Percentiles rank a stretch among this genome's conserved stretches.
These are phyloP conservation scores for Fraxinus quadrangulata DNA, from an alignment of 257 asterid species.

Conservation along the genomic window DNA sequence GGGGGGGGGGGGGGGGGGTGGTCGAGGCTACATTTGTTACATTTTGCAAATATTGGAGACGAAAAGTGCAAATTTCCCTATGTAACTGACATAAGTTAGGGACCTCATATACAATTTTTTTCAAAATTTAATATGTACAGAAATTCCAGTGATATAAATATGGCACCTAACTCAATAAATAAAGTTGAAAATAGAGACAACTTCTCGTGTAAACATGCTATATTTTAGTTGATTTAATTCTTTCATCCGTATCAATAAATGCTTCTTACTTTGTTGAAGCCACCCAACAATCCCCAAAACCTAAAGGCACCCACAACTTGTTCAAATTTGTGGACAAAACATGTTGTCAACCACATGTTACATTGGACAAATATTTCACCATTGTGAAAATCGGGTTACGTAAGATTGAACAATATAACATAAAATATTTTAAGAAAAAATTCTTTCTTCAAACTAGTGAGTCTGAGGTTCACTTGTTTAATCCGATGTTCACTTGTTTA, in stretches of 20 bases:
- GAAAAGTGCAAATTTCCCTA: too few species aligned
- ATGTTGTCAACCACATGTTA: constrained; percentile 28
- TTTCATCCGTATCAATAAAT: constrained; percentile 7
- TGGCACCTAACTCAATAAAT: constrained; percentile 34
- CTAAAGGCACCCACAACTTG: neutral
- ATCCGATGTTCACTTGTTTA: too few species aligned
- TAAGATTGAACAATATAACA: too few species aligned
- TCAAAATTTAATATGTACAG: neutral
- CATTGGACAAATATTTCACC: constrained; percentile 22
- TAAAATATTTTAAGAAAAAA: too few species aligned
- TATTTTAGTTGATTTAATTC: neutral
- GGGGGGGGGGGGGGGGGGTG: too few species aligned
- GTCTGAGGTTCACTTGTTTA: too few species aligned
- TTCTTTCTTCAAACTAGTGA: too few species aligned
- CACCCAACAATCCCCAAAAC: constrained; percentile 18
- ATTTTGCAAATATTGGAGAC: too few species aligned
- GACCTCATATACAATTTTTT: neutral
- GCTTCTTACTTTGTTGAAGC: constrained; percentile 10
- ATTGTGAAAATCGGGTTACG: neutral
- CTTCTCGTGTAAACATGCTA: constrained; percentile 21
- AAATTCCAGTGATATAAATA: neutral
- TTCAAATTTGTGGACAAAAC: constrained; percentile 32
- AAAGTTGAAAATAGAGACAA: constrained; percentile 16
- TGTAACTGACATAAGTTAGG: neutral
- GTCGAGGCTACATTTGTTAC: too few species aligned